These are phyloP conservation scores for Leucosporidium creatinivorum DNA, from an alignment of 768 basidiomycete genomes.

Conservation along the genomic window DNA sequence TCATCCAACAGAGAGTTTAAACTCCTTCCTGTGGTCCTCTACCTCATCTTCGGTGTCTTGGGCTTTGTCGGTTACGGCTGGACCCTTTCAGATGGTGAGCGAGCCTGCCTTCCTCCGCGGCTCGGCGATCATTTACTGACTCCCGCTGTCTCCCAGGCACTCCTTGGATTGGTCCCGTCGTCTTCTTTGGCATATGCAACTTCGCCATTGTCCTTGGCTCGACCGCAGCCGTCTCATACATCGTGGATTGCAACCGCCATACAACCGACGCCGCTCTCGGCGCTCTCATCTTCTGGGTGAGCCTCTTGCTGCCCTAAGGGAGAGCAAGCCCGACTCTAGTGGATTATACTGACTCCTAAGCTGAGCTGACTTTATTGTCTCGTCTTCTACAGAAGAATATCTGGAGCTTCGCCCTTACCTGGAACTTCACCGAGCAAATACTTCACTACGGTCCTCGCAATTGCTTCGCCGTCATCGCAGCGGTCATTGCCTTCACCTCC, in stretches of 20 bases:
- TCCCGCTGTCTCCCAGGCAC: too few relatives aligned
- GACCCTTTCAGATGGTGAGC: neutral
- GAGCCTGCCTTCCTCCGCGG: neutral
- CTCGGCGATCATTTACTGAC: neutral
- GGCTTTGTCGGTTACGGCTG: conserved; percentile 36
- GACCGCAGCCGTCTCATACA: conserved; percentile 26
- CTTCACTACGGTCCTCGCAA: neutral
- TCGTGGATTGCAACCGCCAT: conserved; percentile 35
- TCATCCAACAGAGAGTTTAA: neutral
- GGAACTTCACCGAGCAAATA: neutral
- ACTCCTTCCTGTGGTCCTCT: conserved; percentile 31
- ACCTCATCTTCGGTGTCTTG: conserved; percentile 36
- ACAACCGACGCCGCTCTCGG: conserved; percentile 32
- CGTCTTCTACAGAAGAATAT: neutral
- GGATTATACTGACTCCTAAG: too few relatives aligned
- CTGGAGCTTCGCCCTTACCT: neutral
- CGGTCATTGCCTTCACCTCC: neutral
- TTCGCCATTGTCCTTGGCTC: conserved; percentile 34
- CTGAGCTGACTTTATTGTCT: neutral
- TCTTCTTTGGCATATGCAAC: conserved; percentile 29
- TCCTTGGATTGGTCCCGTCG: conserved; percentile 16
- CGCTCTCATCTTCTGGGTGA: conserved; percentile 23
- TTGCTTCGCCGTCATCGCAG: neutral
- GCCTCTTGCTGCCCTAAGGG: neutral
- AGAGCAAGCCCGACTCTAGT: too few relatives aligned